phyloP scores from a whole-genome alignment of 176 grass and related monocot genomes.

The Avena eriantha region DNA sequence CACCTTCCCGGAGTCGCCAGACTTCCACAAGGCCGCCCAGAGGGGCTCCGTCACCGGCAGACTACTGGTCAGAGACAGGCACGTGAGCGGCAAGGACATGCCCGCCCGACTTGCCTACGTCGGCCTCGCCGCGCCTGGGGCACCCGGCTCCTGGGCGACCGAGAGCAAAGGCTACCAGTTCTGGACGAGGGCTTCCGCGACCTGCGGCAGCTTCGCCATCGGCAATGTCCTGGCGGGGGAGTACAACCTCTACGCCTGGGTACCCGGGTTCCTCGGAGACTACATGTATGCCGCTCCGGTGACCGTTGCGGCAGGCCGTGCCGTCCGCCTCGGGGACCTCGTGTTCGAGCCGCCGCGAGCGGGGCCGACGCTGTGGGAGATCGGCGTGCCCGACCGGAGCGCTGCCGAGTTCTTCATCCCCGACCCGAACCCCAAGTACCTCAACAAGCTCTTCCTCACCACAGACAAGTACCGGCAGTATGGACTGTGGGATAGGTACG shows the following conservation, averaged over 20 bases:
- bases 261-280: constrained; percentile 69
- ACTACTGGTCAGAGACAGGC: constrained; percentile 62
- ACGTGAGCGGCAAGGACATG: constrained; percentile 20
- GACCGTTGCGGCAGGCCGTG: constrained; percentile 42
- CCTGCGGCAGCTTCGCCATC: constrained; percentile 60
- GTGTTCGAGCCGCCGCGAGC: constrained; percentile 68
- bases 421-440: constrained; percentile 52
- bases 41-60: constrained; percentile 57
- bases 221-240: constrained; percentile 54
- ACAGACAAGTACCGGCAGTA: constrained; percentile 81
- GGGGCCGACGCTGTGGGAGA: constrained; percentile 83
- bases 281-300: constrained; percentile 53
- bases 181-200: constrained; percentile 52
- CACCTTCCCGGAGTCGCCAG: constrained; percentile 59
- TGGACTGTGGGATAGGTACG: constrained; percentile 85
- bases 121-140: constrained; percentile 65
- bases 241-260: constrained; percentile 81
- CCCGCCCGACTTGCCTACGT: constrained; percentile 49
- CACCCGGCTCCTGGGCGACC: constrained; percentile 55
- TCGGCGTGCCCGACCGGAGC: constrained; percentile 71
- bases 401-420: constrained; percentile 83
- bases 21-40: constrained; percentile 57
- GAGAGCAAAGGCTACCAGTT: constrained; percentile 85
- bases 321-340: constrained; percentile 48
- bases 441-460: constrained; percentile 56